phyloP scores from a whole-genome alignment of 495 filamentous ascomycete genomes.

The Aspergillus homomorphus region DNA sequence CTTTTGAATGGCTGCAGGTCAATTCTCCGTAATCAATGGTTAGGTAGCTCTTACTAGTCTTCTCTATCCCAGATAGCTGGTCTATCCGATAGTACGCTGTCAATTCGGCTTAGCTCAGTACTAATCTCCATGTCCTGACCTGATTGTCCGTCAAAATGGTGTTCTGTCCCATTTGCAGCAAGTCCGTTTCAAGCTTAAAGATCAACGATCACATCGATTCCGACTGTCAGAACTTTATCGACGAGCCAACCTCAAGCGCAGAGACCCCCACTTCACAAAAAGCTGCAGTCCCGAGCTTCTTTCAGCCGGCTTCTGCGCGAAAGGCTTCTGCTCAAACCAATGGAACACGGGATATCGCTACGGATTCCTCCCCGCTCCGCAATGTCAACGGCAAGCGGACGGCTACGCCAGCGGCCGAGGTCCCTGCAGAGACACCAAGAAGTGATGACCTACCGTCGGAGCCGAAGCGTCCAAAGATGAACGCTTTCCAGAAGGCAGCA shows the following conservation, averaged over 20 bases:
- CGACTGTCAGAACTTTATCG: constrained; percentile 62
- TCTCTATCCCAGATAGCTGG: not conserved
- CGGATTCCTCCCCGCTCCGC: constrained; percentile 25
- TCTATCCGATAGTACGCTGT: not conserved
- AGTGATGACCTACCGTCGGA: constrained; percentile 26
- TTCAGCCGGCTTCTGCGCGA: constrained; percentile 64
- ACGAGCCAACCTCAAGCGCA: constrained; percentile 34
- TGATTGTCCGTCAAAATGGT: constrained; percentile 54
- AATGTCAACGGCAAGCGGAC: constrained; percentile 38
- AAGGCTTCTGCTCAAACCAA: constrained; percentile 33
- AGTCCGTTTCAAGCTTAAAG: constrained; percentile 65
- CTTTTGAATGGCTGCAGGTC: not conserved
- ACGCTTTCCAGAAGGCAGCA: constrained; percentile 62
- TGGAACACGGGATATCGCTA: constrained; percentile 20
- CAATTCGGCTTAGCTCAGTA: not conserved
- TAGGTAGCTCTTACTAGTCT: not conserved
- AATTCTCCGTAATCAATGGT: no score
- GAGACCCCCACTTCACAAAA: constrained; percentile 47
- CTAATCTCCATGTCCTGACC: not conserved
- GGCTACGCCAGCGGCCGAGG: constrained; percentile 24
- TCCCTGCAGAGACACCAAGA: constrained; percentile 10
- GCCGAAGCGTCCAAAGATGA: constrained; percentile 60
- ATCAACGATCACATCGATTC: constrained; percentile 95
- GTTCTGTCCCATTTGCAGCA: constrained; percentile 81
- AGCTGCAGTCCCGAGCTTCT: constrained; percentile 65